Evolutionary conservation across 306 rosid genomes (phyloP).

Genomic region (Arachis stenosperma): DNA sequence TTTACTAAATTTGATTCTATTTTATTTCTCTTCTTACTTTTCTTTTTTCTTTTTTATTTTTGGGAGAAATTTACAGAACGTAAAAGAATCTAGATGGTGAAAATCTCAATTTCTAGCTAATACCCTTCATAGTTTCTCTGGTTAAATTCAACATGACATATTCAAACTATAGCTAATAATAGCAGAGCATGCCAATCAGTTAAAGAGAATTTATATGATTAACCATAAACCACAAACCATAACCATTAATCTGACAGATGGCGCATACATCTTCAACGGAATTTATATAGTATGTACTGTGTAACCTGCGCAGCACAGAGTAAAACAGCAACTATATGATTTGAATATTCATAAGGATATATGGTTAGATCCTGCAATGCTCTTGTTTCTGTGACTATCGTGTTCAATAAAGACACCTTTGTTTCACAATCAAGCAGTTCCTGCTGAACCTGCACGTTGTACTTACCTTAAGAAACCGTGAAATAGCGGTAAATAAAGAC

Average conservation of each 20-base stretch:
- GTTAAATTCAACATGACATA: not conserved
- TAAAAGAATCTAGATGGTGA: conserved; percentile 4
- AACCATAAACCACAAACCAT: not conserved
- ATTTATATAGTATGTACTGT: conserved; percentile 13
- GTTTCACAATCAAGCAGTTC: conserved; percentile 54
- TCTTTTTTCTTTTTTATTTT: not conserved
- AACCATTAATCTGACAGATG: not conserved
- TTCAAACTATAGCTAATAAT: conserved; percentile 3
- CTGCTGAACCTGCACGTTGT: conserved; percentile 61
- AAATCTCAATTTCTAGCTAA: conserved; percentile 22
- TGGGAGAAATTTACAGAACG: conserved; percentile 2
- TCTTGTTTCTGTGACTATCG: conserved; percentile 49
- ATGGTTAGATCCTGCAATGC: conserved; percentile 54
- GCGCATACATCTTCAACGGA: not conserved
- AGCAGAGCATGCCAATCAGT: not conserved
- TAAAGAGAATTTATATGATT: conserved; percentile 3
- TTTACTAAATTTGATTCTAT: not conserved
- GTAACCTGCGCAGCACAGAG: conserved; percentile 17
- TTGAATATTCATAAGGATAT: conserved; percentile 65
- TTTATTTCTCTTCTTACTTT: not conserved
- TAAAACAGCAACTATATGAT: conserved; percentile 2
- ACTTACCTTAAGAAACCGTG: conserved; percentile 23
- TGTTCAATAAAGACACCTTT: conserved; percentile 59
- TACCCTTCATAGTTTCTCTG: conserved; percentile 11
- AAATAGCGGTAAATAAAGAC: conserved; percentile 23